Percentiles rank a stretch among this genome's conserved stretches.
Evolutionary conservation across 2,329 filamentous ascomycete species (phyloP).

Genomic region (Coniochaeta sp.): DNA sequence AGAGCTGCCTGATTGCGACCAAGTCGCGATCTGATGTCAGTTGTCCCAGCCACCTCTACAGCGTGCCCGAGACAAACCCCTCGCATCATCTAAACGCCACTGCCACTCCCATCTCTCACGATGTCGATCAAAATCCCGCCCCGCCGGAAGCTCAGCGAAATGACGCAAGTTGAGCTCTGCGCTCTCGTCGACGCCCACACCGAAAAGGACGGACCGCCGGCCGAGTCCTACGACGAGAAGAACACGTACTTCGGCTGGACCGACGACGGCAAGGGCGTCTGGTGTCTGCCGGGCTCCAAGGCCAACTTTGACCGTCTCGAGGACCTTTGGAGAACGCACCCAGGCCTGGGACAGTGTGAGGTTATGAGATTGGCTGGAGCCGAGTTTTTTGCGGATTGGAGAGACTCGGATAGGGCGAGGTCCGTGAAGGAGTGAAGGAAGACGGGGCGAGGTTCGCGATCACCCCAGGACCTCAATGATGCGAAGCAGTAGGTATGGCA

Average conservation of each 20-base stretch:
- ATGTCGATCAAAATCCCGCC: neutral
- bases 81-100: neutral
- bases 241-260: neutral
- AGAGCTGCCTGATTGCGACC: conserved; percentile 3
- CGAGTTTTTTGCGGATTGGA: neutral
- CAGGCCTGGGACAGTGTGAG: neutral
- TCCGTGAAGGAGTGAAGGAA: neutral
- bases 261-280: neutral
- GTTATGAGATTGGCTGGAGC: neutral
- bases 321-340: neutral
- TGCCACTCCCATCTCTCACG: neutral
- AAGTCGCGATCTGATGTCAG: conserved; percentile 1
- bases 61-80: neutral
- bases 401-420: neutral
- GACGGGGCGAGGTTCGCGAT: neutral
- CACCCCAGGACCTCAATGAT: neutral
- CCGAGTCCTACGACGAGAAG: neutral
- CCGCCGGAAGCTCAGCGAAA: neutral
- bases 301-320: neutral
- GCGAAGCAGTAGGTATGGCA: too few species aligned
- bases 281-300: neutral
- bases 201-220: neutral
- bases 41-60: too few species aligned
- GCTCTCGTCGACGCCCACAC: neutral
- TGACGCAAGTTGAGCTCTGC: neutral